These are phyloP conservation scores for Pythium sukuiense DNA, from an alignment of 352 stramenopile species.

Conservation along the genomic window DNA sequence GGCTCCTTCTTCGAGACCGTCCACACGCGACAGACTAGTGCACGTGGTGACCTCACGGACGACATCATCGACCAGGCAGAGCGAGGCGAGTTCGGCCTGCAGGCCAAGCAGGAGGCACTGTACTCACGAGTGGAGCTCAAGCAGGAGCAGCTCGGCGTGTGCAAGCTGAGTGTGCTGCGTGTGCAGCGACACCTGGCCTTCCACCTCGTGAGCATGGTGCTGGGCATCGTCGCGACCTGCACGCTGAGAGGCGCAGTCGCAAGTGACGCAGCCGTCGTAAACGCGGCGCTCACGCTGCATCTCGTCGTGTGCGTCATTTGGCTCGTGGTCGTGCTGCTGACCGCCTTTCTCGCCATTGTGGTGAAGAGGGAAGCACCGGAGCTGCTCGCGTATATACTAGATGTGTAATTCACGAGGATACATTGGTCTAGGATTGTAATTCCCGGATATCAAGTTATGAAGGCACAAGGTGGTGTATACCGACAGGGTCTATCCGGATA, in stretches of 20 bases:
- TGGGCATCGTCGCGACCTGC: conserved; percentile 41
- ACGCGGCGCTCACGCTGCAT: conserved; percentile 39
- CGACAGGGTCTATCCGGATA: background rate
- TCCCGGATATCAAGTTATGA: background rate
- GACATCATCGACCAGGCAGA: conserved; percentile 60
- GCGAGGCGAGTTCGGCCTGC: conserved; percentile 62
- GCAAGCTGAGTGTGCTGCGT: conserved; percentile 52
- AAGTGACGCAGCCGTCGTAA: conserved; percentile 17
- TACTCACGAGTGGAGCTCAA: conserved; percentile 53
- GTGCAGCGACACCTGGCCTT: conserved; percentile 44
- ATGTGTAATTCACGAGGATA: conserved; percentile 28
- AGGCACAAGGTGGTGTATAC: background rate
- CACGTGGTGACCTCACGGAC: conserved; percentile 40
- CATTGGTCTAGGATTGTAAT: background rate
- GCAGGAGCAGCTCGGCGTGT: conserved; percentile 55
- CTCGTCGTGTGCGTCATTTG: conserved; percentile 48
- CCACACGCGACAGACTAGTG: conserved; percentile 35
- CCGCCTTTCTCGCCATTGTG: conserved; percentile 36
- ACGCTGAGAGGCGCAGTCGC: conserved; percentile 25
- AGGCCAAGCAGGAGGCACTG: conserved; percentile 61
- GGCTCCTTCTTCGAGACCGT: conserved; percentile 42
- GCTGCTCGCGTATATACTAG: conserved; percentile 44
- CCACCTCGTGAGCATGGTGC: conserved; percentile 39
- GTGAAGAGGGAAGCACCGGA: conserved; percentile 49
- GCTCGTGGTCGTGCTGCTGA: conserved; percentile 37